Evolutionary conservation across 108 stramenopile genomes (phyloP).

Genomic region (Cyclotella sp.): DNA sequence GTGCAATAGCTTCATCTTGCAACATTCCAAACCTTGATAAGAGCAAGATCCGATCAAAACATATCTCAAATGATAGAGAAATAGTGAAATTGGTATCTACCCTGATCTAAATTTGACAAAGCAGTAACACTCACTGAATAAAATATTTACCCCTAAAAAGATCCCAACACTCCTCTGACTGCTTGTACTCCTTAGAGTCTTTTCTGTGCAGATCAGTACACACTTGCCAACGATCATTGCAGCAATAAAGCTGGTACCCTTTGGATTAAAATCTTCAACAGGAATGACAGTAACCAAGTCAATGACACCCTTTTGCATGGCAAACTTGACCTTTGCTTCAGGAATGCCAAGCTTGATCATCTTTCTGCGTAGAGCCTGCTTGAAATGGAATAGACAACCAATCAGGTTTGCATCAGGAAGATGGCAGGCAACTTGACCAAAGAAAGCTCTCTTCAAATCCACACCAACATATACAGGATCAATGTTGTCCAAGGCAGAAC

Average conservation of each 20-base stretch:
- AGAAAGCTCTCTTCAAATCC: slow-evolving; percentile 5
- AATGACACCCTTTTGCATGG: not conserved
- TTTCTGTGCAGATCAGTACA: not conserved
- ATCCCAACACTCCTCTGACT: slow-evolving; percentile 1
- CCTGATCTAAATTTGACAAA: not conserved
- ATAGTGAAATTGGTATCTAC: not conserved
- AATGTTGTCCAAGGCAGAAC: not conserved
- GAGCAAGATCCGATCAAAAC: slow-evolving; percentile 1
- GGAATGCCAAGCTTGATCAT: slow-evolving; percentile 13
- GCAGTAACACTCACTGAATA: not conserved
- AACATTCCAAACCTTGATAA: slow-evolving; percentile 12
- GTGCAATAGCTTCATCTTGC: not conserved
- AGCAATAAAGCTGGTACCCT: not conserved
- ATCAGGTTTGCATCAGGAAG: not conserved
- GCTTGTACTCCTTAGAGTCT: not conserved
- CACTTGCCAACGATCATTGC: not conserved
- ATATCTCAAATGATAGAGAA: not conserved
- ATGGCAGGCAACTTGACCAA: not conserved
- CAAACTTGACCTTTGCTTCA: slow-evolving; percentile 1
- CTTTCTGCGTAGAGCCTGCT: slow-evolving; percentile 17
- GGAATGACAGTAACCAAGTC: slow-evolving; percentile 15
- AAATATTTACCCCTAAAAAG: not conserved
- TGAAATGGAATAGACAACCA: slow-evolving; percentile 15
- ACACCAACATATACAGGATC: slow-evolving; percentile 12
- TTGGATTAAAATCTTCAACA: not conserved